phyloP scores from a whole-genome alignment of 1,139 yeast species.

The Kurtzmaniella quercitrusa region DNA sequence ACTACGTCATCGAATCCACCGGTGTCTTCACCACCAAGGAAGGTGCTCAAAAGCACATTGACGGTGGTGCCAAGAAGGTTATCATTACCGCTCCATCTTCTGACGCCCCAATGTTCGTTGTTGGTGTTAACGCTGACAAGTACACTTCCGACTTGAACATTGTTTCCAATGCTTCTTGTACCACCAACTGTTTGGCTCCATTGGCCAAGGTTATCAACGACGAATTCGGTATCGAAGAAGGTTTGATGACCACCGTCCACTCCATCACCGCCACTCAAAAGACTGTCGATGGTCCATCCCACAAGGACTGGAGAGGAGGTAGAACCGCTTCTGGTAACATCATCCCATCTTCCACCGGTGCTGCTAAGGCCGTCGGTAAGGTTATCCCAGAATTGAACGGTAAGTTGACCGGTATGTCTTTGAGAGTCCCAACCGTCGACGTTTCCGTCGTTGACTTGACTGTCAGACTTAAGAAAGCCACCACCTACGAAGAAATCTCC shows the following conservation, averaged over 20 bases:
- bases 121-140: slow-evolving; percentile 74
- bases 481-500: slow-evolving; percentile 74
- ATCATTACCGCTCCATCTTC: slow-evolving; percentile 84
- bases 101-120: slow-evolving; percentile 87
- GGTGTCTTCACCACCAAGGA: slow-evolving; percentile 81
- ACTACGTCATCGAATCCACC: slow-evolving; percentile 81
- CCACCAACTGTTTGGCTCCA: slow-evolving; percentile 89
- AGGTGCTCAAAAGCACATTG: slow-evolving; percentile 76
- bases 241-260: slow-evolving; percentile 89
- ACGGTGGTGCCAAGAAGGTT: slow-evolving; percentile 88
- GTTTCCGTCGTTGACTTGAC: slow-evolving; percentile 60
- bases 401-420: slow-evolving; percentile 84
- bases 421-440: slow-evolving; percentile 85
- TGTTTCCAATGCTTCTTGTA: slow-evolving; percentile 84
- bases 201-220: slow-evolving; percentile 81
- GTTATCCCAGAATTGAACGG: slow-evolving; percentile 86
- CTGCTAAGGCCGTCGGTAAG: slow-evolving; percentile 91
- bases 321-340: slow-evolving; percentile 89
- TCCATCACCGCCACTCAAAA: slow-evolving; percentile 88
- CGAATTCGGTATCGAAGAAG: slow-evolving; percentile 77
- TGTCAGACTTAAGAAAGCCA: slow-evolving; percentile 58
- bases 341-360: slow-evolving; percentile 89
- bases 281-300: slow-evolving; percentile 90
- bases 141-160: slow-evolving; percentile 70
- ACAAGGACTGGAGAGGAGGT: slow-evolving; percentile 95